These are phyloP conservation scores for Ampelomyces quisqualis DNA, from an alignment of 2,329 filamentous ascomycete genomes.

Conservation along the genomic window DNA sequence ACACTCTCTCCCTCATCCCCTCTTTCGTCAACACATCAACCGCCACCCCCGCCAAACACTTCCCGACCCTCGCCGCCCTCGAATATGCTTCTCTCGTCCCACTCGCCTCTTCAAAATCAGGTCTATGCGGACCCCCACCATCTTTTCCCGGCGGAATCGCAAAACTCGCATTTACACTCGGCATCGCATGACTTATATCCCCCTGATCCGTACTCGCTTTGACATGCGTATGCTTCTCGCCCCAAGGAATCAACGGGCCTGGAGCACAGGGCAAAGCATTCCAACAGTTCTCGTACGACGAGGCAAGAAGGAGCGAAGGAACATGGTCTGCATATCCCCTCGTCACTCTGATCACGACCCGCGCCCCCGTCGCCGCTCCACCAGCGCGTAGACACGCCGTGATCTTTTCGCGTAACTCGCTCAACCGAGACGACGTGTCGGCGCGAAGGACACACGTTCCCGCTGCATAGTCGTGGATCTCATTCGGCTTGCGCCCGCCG, in stretches of 20 bases:
- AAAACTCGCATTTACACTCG: constrained; percentile 57
- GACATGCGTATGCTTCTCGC: constrained; percentile 21
- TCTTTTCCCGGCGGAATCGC: constrained; percentile 44
- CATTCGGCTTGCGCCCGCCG: constrained; percentile 37
- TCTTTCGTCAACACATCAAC: constrained; percentile 35
- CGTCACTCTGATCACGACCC: constrained; percentile 46
- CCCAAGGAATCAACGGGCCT: constrained; percentile 14
- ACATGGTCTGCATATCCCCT: constrained; percentile 57
- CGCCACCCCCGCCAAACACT: constrained; percentile 42
- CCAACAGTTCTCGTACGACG: constrained; percentile 34
- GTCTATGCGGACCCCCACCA: constrained; percentile 43
- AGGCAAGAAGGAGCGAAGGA: constrained; percentile 54
- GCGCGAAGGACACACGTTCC: constrained; percentile 44
- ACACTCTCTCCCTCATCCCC: constrained; percentile 11
- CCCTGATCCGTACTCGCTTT: constrained; percentile 62
- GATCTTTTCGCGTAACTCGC: constrained; percentile 35
- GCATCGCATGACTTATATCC: constrained; percentile 59
- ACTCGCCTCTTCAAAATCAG: constrained; percentile 43
- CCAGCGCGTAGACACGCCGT: constrained; percentile 51
- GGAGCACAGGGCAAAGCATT: constrained; percentile 18
- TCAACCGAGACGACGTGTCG: constrained; percentile 26
- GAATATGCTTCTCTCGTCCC: constrained; percentile 42
- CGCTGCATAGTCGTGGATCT: constrained; percentile 45
- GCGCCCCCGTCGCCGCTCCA: constrained; percentile 54
- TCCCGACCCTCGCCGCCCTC: constrained; percentile 37